Evolutionary conservation across 2,329 filamentous ascomycete species (phyloP).

Genomic region (Diaporthe longicolla): DNA sequence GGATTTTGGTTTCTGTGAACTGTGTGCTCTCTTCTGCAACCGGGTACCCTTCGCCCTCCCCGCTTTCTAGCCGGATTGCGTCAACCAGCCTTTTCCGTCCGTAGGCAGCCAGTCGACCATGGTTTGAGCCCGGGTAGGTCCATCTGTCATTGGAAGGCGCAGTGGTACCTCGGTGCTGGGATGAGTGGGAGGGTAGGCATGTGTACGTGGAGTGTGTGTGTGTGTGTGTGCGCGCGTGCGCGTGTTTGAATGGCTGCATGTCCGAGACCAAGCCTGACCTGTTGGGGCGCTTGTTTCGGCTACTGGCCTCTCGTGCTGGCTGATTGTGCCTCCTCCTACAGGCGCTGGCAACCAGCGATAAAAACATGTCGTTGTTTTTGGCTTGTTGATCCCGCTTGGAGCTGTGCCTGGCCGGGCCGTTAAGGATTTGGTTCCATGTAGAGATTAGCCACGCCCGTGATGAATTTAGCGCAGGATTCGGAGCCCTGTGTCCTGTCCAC

Average conservation of each 20-base stretch:
- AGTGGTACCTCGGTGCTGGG: too few species aligned
- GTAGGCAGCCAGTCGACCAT: constrained; percentile 5
- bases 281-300: constrained; percentile 38
- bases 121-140: background rate
- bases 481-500: constrained; percentile 27
- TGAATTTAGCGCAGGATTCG: constrained; percentile 32
- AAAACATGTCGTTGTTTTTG: constrained; percentile 23
- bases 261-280: constrained; percentile 10
- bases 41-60: background rate
- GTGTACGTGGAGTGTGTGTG: background rate
- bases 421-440: constrained; percentile 17
- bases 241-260: constrained; percentile 7
- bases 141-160: background rate
- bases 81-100: background rate
- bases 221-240: background rate
- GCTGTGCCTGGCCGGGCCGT: constrained; percentile 25
- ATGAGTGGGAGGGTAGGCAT: background rate
- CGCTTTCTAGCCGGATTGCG: constrained; percentile 28
- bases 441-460: constrained; percentile 12
- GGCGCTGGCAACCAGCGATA: constrained; percentile 1
- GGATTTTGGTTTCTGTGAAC: background rate
- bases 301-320: background rate
- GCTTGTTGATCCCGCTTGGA: constrained; percentile 24
- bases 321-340: constrained; percentile 11
- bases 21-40: constrained; percentile 3